Percentiles rank a stretch among this genome's conserved stretches.
These are phyloP conservation scores for Raffaelea ambrosiae DNA, from an alignment of 2,329 filamentous ascomycete genomes.

Conservation along the genomic window DNA sequence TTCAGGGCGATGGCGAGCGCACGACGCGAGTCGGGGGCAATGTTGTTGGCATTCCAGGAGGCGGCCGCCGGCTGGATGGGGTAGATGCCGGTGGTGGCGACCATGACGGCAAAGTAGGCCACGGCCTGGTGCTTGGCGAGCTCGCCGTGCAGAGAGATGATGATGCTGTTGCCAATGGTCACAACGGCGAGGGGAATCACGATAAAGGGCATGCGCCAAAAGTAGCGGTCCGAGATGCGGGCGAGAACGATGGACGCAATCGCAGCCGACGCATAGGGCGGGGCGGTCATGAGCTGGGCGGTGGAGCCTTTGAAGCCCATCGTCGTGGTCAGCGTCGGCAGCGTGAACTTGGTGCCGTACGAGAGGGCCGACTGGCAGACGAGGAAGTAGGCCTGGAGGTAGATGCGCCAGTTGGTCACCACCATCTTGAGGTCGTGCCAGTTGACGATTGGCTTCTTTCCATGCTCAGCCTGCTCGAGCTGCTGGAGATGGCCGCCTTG, in stretches of 20 bases:
- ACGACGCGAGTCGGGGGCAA: constrained; percentile 39
- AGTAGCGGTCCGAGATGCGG: neutral
- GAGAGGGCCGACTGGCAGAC: neutral
- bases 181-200: neutral
- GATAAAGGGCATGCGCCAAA: neutral
- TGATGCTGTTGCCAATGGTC: neutral
- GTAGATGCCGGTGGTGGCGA: neutral
- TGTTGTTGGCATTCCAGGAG: constrained; percentile 27
- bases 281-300: neutral
- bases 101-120: neutral
- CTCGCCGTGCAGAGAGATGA: neutral
- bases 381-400: constrained; percentile 15
- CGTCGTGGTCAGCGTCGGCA: neutral
- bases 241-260: neutral
- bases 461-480: neutral
- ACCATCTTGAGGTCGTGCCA: neutral
- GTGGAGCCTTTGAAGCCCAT: neutral
- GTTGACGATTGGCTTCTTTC: neutral
- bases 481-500: neutral
- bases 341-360: neutral
- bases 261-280: neutral
- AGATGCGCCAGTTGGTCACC: constrained; percentile 15
- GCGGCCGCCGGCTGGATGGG: neutral
- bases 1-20: constrained; percentile 23
- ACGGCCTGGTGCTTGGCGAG: neutral